Base-by-base conservation (phyloP, 2,329 filamentous ascomycete species). In the Beauveria brongniartii region DNA sequence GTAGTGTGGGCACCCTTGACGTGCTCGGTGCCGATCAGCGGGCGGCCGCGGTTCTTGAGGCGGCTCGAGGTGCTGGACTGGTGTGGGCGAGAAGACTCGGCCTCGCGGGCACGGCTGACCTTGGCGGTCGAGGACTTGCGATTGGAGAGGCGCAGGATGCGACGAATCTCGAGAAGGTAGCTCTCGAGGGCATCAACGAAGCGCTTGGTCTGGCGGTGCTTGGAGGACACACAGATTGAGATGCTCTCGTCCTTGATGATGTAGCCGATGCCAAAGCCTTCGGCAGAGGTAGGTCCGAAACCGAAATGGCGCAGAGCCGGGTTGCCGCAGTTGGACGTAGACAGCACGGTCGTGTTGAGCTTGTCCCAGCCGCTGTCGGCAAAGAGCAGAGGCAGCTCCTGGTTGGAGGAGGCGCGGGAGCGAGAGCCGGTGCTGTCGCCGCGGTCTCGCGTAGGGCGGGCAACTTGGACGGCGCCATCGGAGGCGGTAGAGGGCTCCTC, bases 301-400 rank as follows among this genome's bases (percentile, higher is more conserved):
- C 94, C 94, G 69, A 99, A 99, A 68, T 97, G 93, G 2, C 94
- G 87, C 20, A 99, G 85, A 0, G 89, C 91, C 0, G 94, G 94
- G 74, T 97, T 99, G 62, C 94, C 94, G 74, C 94, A 99, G 79
- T 99, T 99, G n/a, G 92, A 97, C 0, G 94, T 97, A 7, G 91
- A 96, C 44, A 99, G 79, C 65, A 97, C 91, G 9, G 93, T 97
- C 64, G 84, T 95, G 78, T 97, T 97, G 65, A 97, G 84, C 71
- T 90, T 92, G 74, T 97, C 93, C 92, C 92, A 99, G 53, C 93
- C 94, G 1, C 82, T 68, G 69, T 99, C 94, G 53, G 88, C 86
- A 73, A 97, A 99, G 61, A 99, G 82, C 6, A 87, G 78, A 0
- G 94, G 94, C 68, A 93, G 81, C 61, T 78, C 69, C 69, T 80